Evolutionary conservation across 2,329 filamentous ascomycete species (phyloP), one percentile per base, ranked within the genome.

Genomic region (Neophaeococcomyces aloes): DNA sequence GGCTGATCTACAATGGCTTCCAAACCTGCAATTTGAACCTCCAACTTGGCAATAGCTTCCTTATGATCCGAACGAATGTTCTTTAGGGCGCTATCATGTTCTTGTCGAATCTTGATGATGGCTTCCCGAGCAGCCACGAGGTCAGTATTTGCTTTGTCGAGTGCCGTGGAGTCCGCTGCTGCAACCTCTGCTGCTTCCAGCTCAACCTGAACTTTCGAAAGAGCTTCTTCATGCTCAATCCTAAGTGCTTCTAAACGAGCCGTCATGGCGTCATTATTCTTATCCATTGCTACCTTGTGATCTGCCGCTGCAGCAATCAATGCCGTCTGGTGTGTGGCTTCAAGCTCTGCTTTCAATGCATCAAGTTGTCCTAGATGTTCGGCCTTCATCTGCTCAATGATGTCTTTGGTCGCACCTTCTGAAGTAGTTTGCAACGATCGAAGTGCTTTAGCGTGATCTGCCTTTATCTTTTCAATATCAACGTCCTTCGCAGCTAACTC

Each of bases 201-300:
- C 31, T 70, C 61, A 39, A 61, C 51, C 31, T 71, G 71, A 36
- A 74, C 71, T 51, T 75, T 68, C 56, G 76, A 72, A 47, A 81
- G 64, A 60, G 81, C 77, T 56, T 79, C 75, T 56, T 86, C 78
- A 49, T 86, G 68, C 35, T 69, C 69, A 5, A 58, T 58, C 53
- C 67, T 61, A 27, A 62, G 59, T 14, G 64, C 60, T 53, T 67
- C 67, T 35, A 66, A 48, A 8, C 48, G 45, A n/a, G 10, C n/a
- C 29, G 10, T 30, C 29, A 30, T n/a, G 29, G 10, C 10, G 29
- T 30, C n/a, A 30, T 36, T 61, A 53, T 14, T 51, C 48, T 66
- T 57, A 10, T 54, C 55, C 21, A 66, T 48, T 18, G 57, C 55
- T 18, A 50, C 45, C 8, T 65, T 59, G 46, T 67, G 65, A 2